Evolutionary conservation across 305 asterid species (phyloP).

Genomic region (Plantago rigida): DNA sequence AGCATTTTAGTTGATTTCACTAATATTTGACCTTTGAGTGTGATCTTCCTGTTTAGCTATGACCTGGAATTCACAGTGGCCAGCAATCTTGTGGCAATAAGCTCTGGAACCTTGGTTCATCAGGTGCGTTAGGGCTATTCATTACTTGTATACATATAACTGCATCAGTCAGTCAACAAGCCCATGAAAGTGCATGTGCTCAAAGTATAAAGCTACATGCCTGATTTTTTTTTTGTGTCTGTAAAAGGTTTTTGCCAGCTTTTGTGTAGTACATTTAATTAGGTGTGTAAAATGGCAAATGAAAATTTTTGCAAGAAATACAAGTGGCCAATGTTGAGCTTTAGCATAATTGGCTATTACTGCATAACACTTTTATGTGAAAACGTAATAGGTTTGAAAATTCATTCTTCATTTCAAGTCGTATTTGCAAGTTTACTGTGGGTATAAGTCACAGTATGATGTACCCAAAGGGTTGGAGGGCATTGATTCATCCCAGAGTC

Average conservation of each 20-base stretch:
- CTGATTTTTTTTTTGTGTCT: background rate
- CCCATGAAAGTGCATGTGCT: constrained; percentile 8
- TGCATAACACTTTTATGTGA: background rate
- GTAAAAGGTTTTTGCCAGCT: constrained; percentile 1
- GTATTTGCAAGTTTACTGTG: too few relatives aligned
- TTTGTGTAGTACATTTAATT: constrained; percentile 2
- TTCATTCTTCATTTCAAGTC: too few relatives aligned
- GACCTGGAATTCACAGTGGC: constrained; percentile 97
- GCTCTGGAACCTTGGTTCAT: constrained; percentile 84
- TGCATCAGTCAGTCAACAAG: constrained; percentile 11
- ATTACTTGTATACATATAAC: background rate
- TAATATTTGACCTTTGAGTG: constrained; percentile 24
- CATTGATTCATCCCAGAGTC: too few relatives aligned
- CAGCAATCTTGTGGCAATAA: constrained; percentile 75
- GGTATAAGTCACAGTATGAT: too few relatives aligned
- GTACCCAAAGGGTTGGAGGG: too few relatives aligned
- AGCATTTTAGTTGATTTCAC: constrained; percentile 16
- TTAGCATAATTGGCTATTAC: constrained; percentile 10
- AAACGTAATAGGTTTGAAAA: background rate
- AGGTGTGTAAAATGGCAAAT: constrained; percentile 1
- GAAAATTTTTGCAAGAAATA: background rate
- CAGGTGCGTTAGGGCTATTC: constrained; percentile 50
- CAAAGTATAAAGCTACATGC: background rate
- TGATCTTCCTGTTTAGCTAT: constrained; percentile 50
- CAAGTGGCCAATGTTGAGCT: background rate